Base-by-base conservation (phyloP, 108 stramenopile species). In the Cyclotella cryptica region DNA sequence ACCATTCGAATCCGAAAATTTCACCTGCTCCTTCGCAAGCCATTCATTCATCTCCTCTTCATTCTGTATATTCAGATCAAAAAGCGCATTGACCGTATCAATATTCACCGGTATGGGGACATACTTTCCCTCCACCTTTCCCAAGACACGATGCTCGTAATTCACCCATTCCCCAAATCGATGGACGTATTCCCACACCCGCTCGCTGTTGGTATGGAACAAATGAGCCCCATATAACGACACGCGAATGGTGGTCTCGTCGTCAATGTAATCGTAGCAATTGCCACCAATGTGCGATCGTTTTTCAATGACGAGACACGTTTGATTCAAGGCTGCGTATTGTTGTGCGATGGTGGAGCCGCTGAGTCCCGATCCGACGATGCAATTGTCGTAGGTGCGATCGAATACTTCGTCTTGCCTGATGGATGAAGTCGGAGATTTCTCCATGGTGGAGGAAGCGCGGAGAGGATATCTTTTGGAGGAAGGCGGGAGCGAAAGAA, bases 61-160 rank as follows among this genome's bases (percentile, higher is more conserved):
- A 42, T 19, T 84, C n/a, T 58, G 24, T 51, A 93, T 90, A 27
- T 86, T 77, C 40, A 88, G 55, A 41, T 80, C 88, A 61, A 95
- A 92, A 58, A 95, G 81, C 19, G 66, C 53, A 80, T 95, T 95
- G 28, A 95, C 94, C 19, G 94, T 95, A 47, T 90, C 87, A 43
- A 93, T 93, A 60, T 90, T 95, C 28, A 92, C 92, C 15, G 94
- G 94, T 68, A 95, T 91, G 39, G 92, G 90, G 9, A 93, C 89
- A 68, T 85, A 69, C 66, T 90, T 86, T 44, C 87, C 87, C 70
- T 88, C 42, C 18, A 92, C 80, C 18, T 69, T 0, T 28, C 92
- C 94, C 71, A 89, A 26, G 22, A 92, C 90, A 27, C 86, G 55
- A 66, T 95, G 94, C 54, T 95, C 87, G 68, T 90, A 93, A 6